Evolutionary conservation across 106 monocot species (phyloP).

Genomic region (Dioscorea dumetorum): DNA sequence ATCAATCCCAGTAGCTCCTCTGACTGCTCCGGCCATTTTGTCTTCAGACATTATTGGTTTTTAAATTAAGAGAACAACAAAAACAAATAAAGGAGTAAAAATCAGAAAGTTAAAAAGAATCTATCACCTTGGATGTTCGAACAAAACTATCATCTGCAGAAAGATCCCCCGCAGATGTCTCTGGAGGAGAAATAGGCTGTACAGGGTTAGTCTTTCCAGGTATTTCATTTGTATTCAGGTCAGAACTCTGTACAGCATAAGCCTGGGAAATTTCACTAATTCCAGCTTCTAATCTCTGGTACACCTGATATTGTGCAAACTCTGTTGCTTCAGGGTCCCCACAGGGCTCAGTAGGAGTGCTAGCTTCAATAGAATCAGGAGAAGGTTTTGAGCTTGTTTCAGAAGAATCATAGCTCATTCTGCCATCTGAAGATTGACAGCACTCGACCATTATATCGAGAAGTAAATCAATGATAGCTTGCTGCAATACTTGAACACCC

Average conservation of each 20-base stretch:
- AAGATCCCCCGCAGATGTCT: constrained; percentile 49
- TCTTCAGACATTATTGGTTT: constrained; percentile 25
- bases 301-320: constrained; percentile 24
- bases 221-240: constrained; percentile 25
- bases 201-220: constrained; percentile 25
- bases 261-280: constrained; percentile 31
- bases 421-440: constrained; percentile 72
- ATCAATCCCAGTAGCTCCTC: constrained; percentile 86
- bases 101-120: not conserved
- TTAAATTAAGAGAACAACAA: constrained; percentile 1
- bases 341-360: constrained; percentile 31
- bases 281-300: constrained; percentile 42
- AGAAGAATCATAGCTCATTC: constrained; percentile 27
- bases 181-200: constrained; percentile 52
- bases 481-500: constrained; percentile 83
- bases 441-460: constrained; percentile 99
- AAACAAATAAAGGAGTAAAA: not conserved
- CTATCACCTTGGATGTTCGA: constrained; percentile 47
- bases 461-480: constrained; percentile 90
- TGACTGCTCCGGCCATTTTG: constrained; percentile 90
- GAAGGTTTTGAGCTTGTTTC: constrained; percentile 36
- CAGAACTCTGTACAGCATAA: constrained; percentile 62
- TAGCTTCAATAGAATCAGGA: constrained; percentile 36
- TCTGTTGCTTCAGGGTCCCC: constrained; percentile 36
- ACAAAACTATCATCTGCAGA: constrained; percentile 41